Conservation (phyloP, 1,139 yeast species). For the Zygosaccharomyces pseudobailii region DNA sequence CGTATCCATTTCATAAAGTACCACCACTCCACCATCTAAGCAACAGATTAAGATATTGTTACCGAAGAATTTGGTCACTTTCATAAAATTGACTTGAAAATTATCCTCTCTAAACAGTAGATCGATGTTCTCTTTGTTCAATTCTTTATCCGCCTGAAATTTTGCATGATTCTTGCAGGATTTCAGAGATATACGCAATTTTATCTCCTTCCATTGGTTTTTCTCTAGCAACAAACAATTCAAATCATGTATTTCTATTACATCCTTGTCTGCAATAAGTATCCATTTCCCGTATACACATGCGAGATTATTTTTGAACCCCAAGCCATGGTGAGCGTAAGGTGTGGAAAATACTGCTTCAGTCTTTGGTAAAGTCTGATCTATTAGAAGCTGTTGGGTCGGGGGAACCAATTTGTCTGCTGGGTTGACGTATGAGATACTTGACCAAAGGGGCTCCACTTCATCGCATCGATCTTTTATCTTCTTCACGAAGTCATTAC, state of each 20-base stretch:
- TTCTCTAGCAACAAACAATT: slow-evolving; percentile 4
- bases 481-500: slow-evolving; percentile 1
- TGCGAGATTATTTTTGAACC: slow-evolving; percentile 15
- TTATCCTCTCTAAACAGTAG: background rate
- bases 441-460: slow-evolving; percentile 26
- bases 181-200: slow-evolving; percentile 1
- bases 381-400: slow-evolving; percentile 17
- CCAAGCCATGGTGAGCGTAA: slow-evolving; percentile 1
- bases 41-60: slow-evolving; percentile 18
- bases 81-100: slow-evolving; percentile 15
- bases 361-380: slow-evolving; percentile 6
- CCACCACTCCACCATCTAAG: slow-evolving; percentile 12
- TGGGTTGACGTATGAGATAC: slow-evolving; percentile 17
- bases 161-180: background rate
- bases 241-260: slow-evolving; percentile 10
- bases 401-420: slow-evolving; percentile 20
- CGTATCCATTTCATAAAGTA: slow-evolving; percentile 11
- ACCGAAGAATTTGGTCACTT: slow-evolving; percentile 14
- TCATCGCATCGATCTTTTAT: slow-evolving; percentile 10
- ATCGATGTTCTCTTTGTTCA: background rate
- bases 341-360: slow-evolving; percentile 2
- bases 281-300: slow-evolving; percentile 12
- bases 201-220: slow-evolving; percentile 1
- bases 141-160: slow-evolving; percentile 1
- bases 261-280: slow-evolving; percentile 10